A percentile compares a stretch with the other conserved stretches of the same genome.
These are phyloP conservation scores for Fusarium sp. DNA, from an alignment of 2,329 filamentous ascomycete species.

Conservation along the genomic window DNA sequence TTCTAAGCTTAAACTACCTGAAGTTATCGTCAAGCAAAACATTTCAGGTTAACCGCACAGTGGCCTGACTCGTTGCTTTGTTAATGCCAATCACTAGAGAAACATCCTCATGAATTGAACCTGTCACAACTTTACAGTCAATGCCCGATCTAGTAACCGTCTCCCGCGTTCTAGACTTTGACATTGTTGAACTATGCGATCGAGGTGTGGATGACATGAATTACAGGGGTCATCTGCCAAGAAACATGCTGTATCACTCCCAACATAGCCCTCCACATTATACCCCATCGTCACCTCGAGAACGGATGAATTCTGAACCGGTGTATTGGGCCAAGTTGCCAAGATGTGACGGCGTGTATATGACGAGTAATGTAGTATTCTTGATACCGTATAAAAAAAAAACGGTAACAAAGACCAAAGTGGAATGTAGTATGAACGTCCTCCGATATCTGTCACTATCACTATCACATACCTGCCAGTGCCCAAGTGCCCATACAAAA, in stretches of 20 bases:
- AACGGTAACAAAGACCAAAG: not conserved
- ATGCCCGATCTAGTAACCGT: conserved; percentile 5
- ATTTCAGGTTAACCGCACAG: not conserved
- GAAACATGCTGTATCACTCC: conserved; percentile 2
- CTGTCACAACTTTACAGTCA: not conserved
- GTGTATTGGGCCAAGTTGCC: conserved; percentile 9
- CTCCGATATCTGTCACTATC: not conserved
- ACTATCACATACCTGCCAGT: conserved; percentile 1
- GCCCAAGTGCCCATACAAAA: conserved; percentile 1
- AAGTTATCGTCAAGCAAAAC: conserved; percentile 15
- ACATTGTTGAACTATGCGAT: not conserved
- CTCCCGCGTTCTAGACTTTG: conserved; percentile 18
- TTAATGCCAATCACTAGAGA: not conserved
- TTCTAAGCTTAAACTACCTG: conserved; percentile 23
- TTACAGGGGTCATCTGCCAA: conserved; percentile 15
- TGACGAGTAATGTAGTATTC: not conserved
- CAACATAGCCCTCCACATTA: conserved; percentile 1
- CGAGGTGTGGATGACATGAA: not conserved
- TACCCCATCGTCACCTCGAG: not conserved
- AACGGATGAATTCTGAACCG: conserved; percentile 28
- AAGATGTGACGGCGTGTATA: conserved; percentile 7
- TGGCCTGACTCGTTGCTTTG: not conserved
- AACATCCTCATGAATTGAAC: not conserved
- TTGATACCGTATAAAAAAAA: not conserved
- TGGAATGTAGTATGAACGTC: conserved; percentile 1